Evolutionary conservation across 148 eudicot genomes (phyloP).

Genomic region (Drosera capensis): DNA sequence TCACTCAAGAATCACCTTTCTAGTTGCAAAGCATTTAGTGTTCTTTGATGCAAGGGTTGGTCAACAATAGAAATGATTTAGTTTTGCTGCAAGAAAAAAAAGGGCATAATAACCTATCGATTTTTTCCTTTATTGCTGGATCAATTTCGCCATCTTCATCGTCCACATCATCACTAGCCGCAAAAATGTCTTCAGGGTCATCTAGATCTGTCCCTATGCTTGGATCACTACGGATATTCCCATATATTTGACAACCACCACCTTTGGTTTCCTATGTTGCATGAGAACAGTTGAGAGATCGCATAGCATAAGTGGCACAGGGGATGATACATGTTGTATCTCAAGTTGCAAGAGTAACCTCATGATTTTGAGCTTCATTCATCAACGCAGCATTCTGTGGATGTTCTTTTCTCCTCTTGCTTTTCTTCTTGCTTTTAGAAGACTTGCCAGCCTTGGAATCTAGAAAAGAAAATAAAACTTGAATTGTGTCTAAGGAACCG

Average conservation of each 20-base stretch:
- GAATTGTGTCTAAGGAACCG: background rate
- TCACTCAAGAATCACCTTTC: no score
- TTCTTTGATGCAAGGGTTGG: no score
- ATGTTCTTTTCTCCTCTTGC: conserved; percentile 57
- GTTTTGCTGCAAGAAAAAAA: background rate
- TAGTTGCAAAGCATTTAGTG: no score
- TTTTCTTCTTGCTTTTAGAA: conserved; percentile 72
- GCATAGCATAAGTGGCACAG: conserved; percentile 1
- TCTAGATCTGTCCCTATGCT: conserved; percentile 25
- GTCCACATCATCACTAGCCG: conserved; percentile 38
- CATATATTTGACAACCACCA: conserved; percentile 16
- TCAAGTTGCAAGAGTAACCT: conserved; percentile 13
- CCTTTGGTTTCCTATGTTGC: conserved; percentile 33
- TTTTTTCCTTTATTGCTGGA: conserved; percentile 57
- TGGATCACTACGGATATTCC: conserved; percentile 11
- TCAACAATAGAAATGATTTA: background rate
- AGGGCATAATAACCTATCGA: conserved; percentile 53
- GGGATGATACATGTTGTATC: background rate
- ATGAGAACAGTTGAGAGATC: background rate
- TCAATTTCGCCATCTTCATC: conserved; percentile 70
- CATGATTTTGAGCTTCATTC: conserved; percentile 20
- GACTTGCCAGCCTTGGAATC: conserved; percentile 38
- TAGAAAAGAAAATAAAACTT: conserved; percentile 17
- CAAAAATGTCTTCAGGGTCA: conserved; percentile 25
- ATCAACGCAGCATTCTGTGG: conserved; percentile 35